Evolutionary conservation across 176 grass and related monocot genomes (phyloP), one percentile per base, ranked within the genome.

Genomic region (Sorghum bicolor): DNA sequence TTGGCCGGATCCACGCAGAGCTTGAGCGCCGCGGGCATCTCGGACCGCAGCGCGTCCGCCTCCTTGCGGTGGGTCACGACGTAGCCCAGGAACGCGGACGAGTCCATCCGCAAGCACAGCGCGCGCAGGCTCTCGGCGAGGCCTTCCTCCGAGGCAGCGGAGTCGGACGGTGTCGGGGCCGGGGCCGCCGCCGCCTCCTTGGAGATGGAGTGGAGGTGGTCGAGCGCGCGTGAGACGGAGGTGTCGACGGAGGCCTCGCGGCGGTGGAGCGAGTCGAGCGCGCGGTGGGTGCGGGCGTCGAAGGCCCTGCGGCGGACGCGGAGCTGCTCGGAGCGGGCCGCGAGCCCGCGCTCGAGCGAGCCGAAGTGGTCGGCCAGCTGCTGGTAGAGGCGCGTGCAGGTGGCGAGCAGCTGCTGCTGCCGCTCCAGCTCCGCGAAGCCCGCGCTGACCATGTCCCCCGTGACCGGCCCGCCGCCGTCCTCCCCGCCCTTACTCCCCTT

Each of bases 401-500:
- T 94, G 61, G 92, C 88, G 8, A 97, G 92, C 69, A 97, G 80
- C 87, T 88, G 91, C 79, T 93, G 94, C 88, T 97, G 94, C 30
- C 87, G 88, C 87, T 97, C 94, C 24, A 97, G 92, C 84, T 87
- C 89, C n/a, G 86, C 94, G 80, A 94, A 94, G 75, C 94, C 92
- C 32, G 88, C 85, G 76, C 82, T 89, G 69, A 94, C 89, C 70
- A 47, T 37, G 20, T 74, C 84, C 26, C 66, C 80, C 47, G 84
- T 84, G 47, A 81, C 68, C 61, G 43, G 71, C 48, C 0, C 69
- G 28, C 6, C 79, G 8, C 17, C 67, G 4, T 4, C 36, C 9
- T 67, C 19, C 15, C 63, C 30, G 24, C 3, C 3, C 37, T 72
- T 2, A 8, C 0, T 2, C 70, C 65, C 10, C 30, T 0, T 37